These are phyloP conservation scores for Carex arenaria DNA, from an alignment of 202 grass and related monocot species.

Conservation along the genomic window DNA sequence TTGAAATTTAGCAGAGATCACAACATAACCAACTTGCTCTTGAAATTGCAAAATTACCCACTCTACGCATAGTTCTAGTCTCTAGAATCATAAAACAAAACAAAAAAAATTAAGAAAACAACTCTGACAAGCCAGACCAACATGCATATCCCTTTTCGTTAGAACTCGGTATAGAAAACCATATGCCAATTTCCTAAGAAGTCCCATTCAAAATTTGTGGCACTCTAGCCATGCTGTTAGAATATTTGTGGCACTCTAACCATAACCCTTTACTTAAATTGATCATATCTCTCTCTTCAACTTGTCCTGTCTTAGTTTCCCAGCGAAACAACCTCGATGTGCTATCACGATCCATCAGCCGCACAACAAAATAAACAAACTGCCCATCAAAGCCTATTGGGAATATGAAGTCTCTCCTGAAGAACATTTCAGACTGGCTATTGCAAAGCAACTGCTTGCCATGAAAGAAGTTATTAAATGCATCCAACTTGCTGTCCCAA, in stretches of 20 bases:
- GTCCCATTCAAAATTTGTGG: not conserved
- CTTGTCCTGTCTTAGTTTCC: not conserved
- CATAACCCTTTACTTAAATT: no score
- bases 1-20: no score
- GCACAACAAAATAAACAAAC: not conserved
- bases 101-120: no score
- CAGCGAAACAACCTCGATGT: not conserved
- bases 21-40: no score
- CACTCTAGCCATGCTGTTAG: not conserved
- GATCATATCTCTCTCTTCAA: not conserved
- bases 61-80: no score
- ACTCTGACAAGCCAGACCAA: not conserved
- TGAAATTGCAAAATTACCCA: no score
- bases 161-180: no score
- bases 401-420: not conserved
- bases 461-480: not conserved
- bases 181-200: not conserved
- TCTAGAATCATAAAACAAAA: no score
- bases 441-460: not conserved
- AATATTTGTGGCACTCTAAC: not conserved
- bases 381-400: not conserved
- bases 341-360: no score
- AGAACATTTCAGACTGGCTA: not conserved
- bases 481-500: not conserved
- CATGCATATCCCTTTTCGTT: not conserved